These are phyloP conservation scores for Kodamaea alishanica DNA, from an alignment of 1,139 yeast species.

Conservation along the genomic window DNA sequence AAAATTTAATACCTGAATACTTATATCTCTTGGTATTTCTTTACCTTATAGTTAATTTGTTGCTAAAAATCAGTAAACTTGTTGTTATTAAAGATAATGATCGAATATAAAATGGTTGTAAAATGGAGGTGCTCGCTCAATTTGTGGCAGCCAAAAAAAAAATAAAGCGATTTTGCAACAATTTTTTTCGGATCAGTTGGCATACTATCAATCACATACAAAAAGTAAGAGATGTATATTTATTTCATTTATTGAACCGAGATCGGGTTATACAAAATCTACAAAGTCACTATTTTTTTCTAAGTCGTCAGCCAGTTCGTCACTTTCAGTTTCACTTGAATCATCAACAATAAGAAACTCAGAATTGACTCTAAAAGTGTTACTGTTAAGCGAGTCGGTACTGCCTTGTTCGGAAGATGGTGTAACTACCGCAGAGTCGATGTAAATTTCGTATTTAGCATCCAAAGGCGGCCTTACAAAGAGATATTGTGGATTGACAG, in stretches of 20 bases:
- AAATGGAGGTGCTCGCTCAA: not conserved
- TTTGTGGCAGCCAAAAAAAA: not conserved
- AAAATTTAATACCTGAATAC: too few relatives aligned
- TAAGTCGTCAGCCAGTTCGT: constrained; percentile 26
- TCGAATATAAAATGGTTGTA: not conserved
- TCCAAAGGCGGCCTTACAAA: constrained; percentile 18
- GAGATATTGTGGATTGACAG: constrained; percentile 28
- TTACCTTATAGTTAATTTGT: too few relatives aligned
- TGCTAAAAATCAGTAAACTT: not conserved
- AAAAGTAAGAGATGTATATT: too few relatives aligned
- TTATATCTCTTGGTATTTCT: too few relatives aligned
- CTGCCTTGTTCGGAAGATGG: not conserved
- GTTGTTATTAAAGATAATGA: not conserved
- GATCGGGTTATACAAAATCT: constrained; percentile 5
- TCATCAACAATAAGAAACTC: constrained; percentile 14
- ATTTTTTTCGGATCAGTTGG: constrained; percentile 1
- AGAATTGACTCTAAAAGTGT: constrained; percentile 11
- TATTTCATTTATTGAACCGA: too few relatives aligned
- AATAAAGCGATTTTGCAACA: not conserved
- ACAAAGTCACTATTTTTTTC: constrained; percentile 28
- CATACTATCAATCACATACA: too few relatives aligned
- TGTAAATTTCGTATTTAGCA: constrained; percentile 28
- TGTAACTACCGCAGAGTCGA: constrained; percentile 15
- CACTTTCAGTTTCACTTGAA: constrained; percentile 5
- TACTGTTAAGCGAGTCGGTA: not conserved